Evolutionary conservation across 306 rosid species (phyloP), one percentile per base, ranked within the genome.

Genomic region (Gillenia trifoliata): DNA sequence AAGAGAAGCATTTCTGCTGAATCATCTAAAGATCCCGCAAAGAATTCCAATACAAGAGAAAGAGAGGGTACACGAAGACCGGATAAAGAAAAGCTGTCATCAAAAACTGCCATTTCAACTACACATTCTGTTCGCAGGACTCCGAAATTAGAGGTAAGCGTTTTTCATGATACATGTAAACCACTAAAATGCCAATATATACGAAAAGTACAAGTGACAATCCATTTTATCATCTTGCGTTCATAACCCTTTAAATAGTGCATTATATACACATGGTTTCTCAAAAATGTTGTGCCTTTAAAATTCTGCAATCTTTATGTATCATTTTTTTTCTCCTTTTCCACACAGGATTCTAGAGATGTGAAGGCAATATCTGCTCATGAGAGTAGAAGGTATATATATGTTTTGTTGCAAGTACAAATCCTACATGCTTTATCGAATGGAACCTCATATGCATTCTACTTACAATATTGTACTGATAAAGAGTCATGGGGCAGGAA

Each of bases 141-240:
- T 25, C 49, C 89, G 33, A 88, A 82, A 81, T 52, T 66, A 54
- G 86, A 86, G 83, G 93, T 86, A 83, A 76, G 78, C 54, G n/a
- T n/a, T n/a, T n/a, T n/a, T n/a, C n/a, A n/a, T n/a, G n/a, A n/a
- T n/a, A n/a, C n/a, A n/a, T n/a, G n/a, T n/a, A n/a, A n/a, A n/a
- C n/a, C n/a, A n/a, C n/a, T n/a, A n/a, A n/a, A n/a, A n/a, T n/a
- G n/a, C n/a, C n/a, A n/a, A n/a, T n/a, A n/a, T n/a, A n/a, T n/a
- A n/a, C n/a, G n/a, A n/a, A n/a, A n/a, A n/a, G n/a, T n/a, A n/a
- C n/a, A n/a, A n/a, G n/a, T n/a, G n/a, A n/a, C n/a, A n/a, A n/a
- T n/a, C n/a, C n/a, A 71, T 57, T 26, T 61, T 25, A 7, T 70
- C 11, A 5, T 29, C 20, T n/a, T 3, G 19, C 50, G 16, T 33